Evolutionary conservation across 306 rosid species (phyloP).

Genomic region (Lathyrus tuberosus): DNA sequence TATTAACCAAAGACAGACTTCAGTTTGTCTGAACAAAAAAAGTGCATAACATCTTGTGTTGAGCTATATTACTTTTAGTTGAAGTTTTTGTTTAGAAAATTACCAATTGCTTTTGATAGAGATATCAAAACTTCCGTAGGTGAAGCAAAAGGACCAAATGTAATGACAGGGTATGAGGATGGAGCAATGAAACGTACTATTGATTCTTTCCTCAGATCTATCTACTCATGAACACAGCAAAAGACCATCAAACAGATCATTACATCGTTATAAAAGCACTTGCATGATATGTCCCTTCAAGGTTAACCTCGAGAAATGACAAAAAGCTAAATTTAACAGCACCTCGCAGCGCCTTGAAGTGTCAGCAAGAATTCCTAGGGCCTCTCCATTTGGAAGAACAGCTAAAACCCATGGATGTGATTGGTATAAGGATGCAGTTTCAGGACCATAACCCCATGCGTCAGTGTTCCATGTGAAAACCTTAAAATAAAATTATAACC

Average conservation of each 20-base stretch:
- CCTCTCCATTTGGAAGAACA: conserved; percentile 85
- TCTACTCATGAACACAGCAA: conserved; percentile 54
- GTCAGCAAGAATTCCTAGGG: conserved; percentile 87
- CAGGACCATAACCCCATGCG: conserved; percentile 89
- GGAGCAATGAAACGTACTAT: conserved; percentile 62
- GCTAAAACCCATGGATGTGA: conserved; percentile 98
- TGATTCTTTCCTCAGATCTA: conserved; percentile 83
- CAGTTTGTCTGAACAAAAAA: too few species aligned
- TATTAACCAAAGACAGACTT: too few species aligned
- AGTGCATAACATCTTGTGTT: neutral
- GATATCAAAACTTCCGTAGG: conserved; percentile 72
- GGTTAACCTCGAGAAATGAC: conserved; percentile 32
- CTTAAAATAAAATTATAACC: conserved; percentile 46
- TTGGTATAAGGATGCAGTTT: conserved; percentile 84
- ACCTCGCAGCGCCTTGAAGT: conserved; percentile 94
- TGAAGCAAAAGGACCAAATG: conserved; percentile 89
- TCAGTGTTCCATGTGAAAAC: conserved; percentile 84
- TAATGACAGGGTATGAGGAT: conserved; percentile 78
- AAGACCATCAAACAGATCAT: conserved; percentile 31
- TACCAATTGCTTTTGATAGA: conserved; percentile 85
- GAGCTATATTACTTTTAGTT: conserved; percentile 16
- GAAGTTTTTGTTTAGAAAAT: conserved; percentile 32
- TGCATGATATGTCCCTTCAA: conserved; percentile 7
- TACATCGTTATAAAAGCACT: conserved; percentile 19
- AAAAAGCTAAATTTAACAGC: conserved; percentile 37